phyloP scores from a whole-genome alignment of 257 asterid species.

The Fraxinus americana region DNA sequence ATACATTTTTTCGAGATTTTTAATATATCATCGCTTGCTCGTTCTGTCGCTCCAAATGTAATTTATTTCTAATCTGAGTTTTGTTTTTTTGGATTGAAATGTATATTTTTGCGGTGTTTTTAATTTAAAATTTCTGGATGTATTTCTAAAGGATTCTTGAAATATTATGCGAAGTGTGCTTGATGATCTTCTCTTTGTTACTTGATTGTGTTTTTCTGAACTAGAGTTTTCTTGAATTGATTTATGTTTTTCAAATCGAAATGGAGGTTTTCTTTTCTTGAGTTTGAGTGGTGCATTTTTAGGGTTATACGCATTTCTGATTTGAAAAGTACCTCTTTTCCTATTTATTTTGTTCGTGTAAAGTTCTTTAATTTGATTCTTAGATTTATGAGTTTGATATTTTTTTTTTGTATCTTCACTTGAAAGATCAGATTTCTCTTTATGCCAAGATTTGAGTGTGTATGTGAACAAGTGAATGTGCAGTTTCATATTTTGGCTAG shows the following conservation, averaged over 20 bases:
- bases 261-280: neutral
- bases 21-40: neutral
- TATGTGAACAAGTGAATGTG: neutral
- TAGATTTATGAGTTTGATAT: neutral
- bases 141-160: neutral
- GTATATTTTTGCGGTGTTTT: neutral
- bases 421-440: constrained; percentile 1
- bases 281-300: neutral
- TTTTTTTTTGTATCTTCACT: neutral
- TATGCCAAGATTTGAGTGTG: neutral
- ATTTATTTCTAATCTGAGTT: neutral
- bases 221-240: constrained; percentile 7
- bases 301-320: neutral
- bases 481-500: neutral
- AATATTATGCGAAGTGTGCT: constrained; percentile 12
- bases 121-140: neutral
- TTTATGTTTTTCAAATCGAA: neutral
- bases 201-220: neutral
- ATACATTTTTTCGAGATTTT: neutral
- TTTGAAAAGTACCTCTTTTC: neutral
- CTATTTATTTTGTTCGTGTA: neutral
- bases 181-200: constrained; percentile 1
- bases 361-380: neutral
- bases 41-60: neutral
- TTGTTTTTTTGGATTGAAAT: neutral